These are phyloP conservation scores for Tympanopsis confertula DNA, from an alignment of 2,329 filamentous ascomycete species.

Conservation along the genomic window DNA sequence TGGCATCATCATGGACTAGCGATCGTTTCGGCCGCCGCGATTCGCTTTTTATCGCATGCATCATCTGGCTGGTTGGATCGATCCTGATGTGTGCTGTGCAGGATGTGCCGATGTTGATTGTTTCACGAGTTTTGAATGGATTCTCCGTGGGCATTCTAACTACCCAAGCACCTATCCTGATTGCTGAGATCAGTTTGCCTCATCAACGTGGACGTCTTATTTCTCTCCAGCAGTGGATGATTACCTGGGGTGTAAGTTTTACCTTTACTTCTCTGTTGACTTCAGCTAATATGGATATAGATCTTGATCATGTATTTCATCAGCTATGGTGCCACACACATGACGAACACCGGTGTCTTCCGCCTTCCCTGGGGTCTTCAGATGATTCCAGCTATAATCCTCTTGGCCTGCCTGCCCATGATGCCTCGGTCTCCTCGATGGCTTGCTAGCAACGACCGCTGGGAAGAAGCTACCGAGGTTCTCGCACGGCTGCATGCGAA, in stretches of 20 bases:
- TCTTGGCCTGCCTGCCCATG: conserved; percentile 46
- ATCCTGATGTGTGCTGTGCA: conserved; percentile 46
- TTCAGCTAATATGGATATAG: conserved; percentile 65
- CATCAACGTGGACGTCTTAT: conserved; percentile 12
- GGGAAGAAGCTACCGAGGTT: conserved; percentile 38
- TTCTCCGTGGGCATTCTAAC: conserved; percentile 56
- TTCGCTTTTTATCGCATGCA: conserved; percentile 20
- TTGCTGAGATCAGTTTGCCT: conserved; percentile 52
- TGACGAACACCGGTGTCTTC: conserved; percentile 45
- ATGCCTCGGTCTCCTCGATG: conserved; percentile 52
- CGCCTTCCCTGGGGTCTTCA: conserved; percentile 54
- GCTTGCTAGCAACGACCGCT: conserved; percentile 50
- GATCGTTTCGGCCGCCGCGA: conserved; percentile 40
- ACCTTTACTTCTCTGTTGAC: conserved; percentile 59
- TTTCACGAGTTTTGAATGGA: conserved; percentile 49
- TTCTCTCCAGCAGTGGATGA: not conserved
- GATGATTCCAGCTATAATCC: conserved; percentile 45
- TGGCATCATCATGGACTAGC: conserved; percentile 41
- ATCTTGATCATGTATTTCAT: conserved; percentile 64
- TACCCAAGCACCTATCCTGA: conserved; percentile 57
- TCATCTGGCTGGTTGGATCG: conserved; percentile 44
- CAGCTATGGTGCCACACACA: conserved; percentile 50
- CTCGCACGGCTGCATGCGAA: conserved; percentile 44
- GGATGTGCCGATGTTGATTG: conserved; percentile 41
- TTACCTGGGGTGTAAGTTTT: conserved; percentile 37